Base-by-base conservation (phyloP, 352 stramenopile species). In the Phytophthora sojae region DNA sequence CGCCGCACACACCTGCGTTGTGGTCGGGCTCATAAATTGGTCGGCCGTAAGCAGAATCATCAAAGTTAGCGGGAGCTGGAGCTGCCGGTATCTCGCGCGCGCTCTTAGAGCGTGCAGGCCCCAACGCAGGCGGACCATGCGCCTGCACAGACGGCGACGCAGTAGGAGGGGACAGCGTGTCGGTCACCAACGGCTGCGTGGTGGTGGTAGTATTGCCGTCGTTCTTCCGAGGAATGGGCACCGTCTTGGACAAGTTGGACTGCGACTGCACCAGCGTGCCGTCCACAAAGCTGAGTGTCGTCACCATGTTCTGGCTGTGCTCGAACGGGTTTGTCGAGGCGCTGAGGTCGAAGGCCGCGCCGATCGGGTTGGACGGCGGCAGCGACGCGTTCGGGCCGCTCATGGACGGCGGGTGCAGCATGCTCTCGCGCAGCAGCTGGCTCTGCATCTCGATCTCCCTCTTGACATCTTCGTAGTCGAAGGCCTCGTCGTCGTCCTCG, bases 371-470 rank as follows among this genome's bases (percentile, higher is more conserved):
- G 39, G 72, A 76, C 17, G 57, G 44, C 32, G 64, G 61, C 42
- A 83, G 62, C 37, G 73, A 80, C 2, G 73, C 65, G 19, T 80
- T 79, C 2, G 76, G 72, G 0, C 72, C 73, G 37, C 54, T 72
- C 71, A 74, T 77, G 25, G 69, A 74, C 25, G 68, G 69, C 30
- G 76, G 73, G 52, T 84, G 71, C 70, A 91, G 71, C 73, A 96
- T 92, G 49, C 85, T 94, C 54, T 94, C 83, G 35, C 88, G 88
- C 63, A 94, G 67, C 29, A 88, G 73, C 52, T 93, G 83, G 53
- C 84, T 94, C 75, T 96, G 86, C 63, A 89, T 75, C 57, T 88
- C 81, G 55, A 93, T 90, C 15, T 92, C 85, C 6, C 87, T 75
- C 78, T 94, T 94, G 58, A 88, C 77, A 39, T 89, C 72, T 56